Evolutionary conservation across 768 basidiomycete genomes (phyloP).

Genomic region (Thelephora aurantiotincta): DNA sequence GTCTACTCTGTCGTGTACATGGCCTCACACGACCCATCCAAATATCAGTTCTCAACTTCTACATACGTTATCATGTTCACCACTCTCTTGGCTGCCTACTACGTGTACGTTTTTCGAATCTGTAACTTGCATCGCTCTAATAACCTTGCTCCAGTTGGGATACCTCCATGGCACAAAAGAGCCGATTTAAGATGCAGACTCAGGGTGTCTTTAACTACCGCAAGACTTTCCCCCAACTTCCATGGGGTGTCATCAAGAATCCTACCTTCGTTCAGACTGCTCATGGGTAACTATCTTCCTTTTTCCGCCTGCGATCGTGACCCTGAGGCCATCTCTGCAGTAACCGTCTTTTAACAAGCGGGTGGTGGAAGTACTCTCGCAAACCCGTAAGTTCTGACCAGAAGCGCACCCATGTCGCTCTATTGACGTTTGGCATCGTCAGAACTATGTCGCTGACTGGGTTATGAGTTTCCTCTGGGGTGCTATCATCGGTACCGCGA

Average conservation of each 20-base stretch:
- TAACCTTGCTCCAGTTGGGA: conserved; percentile 52
- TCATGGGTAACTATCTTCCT: conserved; percentile 51
- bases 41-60: conserved; percentile 74
- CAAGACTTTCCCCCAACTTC: conserved; percentile 89
- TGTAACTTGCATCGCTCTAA: background rate
- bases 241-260: conserved; percentile 68
- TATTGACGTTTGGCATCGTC: background rate
- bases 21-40: conserved; percentile 82
- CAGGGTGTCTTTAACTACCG: conserved; percentile 79
- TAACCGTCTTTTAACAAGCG: conserved; percentile 81
- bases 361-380: conserved; percentile 90
- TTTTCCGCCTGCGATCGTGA: background rate
- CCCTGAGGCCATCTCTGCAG: conserved; percentile 20
- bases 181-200: conserved; percentile 93
- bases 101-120: conserved; percentile 39
- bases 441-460: conserved; percentile 96
- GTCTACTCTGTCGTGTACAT: conserved; percentile 97
- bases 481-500: conserved; percentile 55
- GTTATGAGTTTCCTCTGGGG: conserved; percentile 78
- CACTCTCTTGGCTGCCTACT: conserved; percentile 75
- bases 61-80: conserved; percentile 61
- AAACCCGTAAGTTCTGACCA: conserved; percentile 58
- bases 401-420: background rate
- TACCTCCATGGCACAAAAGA: conserved; percentile 92
- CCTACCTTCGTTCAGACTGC: conserved; percentile 88